Base-by-base conservation (phyloP, 2,329 filamentous ascomycete species). In the Claviceps sp. region DNA sequence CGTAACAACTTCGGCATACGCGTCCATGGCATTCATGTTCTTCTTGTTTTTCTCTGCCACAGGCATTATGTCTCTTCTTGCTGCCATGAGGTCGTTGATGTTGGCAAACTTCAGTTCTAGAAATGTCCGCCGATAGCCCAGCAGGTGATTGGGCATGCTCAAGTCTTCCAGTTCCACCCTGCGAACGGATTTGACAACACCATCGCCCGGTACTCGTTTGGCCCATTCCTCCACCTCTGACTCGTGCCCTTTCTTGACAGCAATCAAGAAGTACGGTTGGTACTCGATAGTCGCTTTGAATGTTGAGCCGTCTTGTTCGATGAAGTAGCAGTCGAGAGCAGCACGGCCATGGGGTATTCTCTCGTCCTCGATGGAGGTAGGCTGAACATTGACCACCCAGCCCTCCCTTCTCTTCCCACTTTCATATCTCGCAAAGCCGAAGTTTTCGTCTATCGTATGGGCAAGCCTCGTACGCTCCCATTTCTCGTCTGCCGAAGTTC, bases 211-310 rank as follows among this genome's bases (percentile, higher is more conserved):
- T 69, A 94, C 71, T 67, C 85, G 70, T 81, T 87, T 77, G 57
- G 88, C 80, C 88, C 90, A 98, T 71, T 98, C 93, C 66, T 98
- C 94, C 2, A 95, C 93, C 68, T 98, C 94, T 50, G 81, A 78
- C 70, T 98, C 94, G 61, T 82, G 83, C 7, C 89, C 88, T 63
- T 84, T 86, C 67, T 89, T 93, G 50, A 90, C 87, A 0, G 90
- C 91, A 50, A 98, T 81, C 55, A 98, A 70, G 61, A 98, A 95
- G 72, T 98, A 98, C 0, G 93, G 93, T 60, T 97, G 89, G 66
- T 95, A 97, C 70, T 95, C 88, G 57, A 98, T 72, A 0, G 90
- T 96, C 11, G 93, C 90, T 67, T 98, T 98, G 77, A 98, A 98
- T 5, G 86, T 91, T 48, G 84, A 81, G 14, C 88, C 79, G 61